Evolutionary conservation across 108 stramenopile genomes (phyloP), one percentile per base, ranked within the genome.

Genomic region (Cyclotella cryptica): DNA sequence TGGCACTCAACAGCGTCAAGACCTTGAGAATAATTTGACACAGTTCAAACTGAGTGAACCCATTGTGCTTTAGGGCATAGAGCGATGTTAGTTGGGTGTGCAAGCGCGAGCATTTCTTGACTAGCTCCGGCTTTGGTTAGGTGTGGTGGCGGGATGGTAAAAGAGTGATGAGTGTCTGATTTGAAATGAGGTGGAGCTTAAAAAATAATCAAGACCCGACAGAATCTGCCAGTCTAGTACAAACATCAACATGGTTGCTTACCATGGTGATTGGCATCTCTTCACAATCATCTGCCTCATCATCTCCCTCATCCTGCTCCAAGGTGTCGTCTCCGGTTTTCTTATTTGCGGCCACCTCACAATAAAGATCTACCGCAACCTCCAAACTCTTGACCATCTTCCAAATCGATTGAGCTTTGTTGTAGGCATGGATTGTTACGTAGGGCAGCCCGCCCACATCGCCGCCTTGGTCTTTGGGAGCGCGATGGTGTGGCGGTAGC

Each of bases 11-110:
- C 19, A 96, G 64, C 13, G 68, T 67, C 55, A 96, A 76, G 22
- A 96, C 66, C 70, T 91, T 89, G 59, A 96, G 71, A 53, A 92
- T 64, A 53, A 96, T 87, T 47, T 80, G 62, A 58, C 84, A 71
- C 26, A 87, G 52, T 61, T 94, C 91, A 17, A 74, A 67, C 42
- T 88, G 86, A 17, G 89, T 83, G 19, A 92, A 71, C 0, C 80
- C 71, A 61, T 77, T 65, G 53, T 90, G 89, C 70, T 96, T 92
- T 44, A 92, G 66, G 18, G 63, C 70, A 74, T 87, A 84, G 39
- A 93, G 59, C 5, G 89, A 67, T 1, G 86, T 73, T 24, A 91
- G 73, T 78, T 91, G 92, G 5, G 88, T 84, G 27, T 90, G 87
- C 19, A 96, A 71, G 35, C 95, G 84, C 19, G 71, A 46, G 71